Base-by-base conservation (phyloP, 768 basidiomycete species). In the Gymnopilus dilepis region DNA sequence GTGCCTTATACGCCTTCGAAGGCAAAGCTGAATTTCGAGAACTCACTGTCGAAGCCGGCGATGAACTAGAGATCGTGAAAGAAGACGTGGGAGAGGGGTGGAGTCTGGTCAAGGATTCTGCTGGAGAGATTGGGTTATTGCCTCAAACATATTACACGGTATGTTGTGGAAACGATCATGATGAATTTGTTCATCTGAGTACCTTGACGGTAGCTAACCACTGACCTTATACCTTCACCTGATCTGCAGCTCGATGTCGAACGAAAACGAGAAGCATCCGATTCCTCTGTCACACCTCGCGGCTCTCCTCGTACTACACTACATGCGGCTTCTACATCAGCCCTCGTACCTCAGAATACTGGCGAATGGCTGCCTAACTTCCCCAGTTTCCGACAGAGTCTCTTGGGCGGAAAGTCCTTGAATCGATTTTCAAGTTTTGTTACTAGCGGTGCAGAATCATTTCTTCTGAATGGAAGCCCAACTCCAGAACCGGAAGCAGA, bases 361-460 rank as follows among this genome's bases (percentile, higher is more conserved):
- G 90, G 89, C 12, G 91, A 92, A 72, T 90, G 89, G 79, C 71
- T 73, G 1, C 68, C 70, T 26, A 68, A 76, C 15, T 84, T 89
- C 64, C 89, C 90, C 1, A 90, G 84, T 71, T 89, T 92, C 67
- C 78, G 87, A 8, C 84, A 85, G 57, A 88, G 86, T 64, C 79
- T 94, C 0, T 83, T 94, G 0, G 87, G 90, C 30, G 91, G 92
- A 9, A 92, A 88, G 73, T 86, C 85, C 45, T 74, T 94, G 56
- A 93, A 94, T 72, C 83, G 92, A n/a, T 94, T 94, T 75, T 92
- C 91, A 0, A 88, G 82, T 58, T 94, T 94, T 71, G 92, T 94
- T 13, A 92, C 90, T 6, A 92, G 89, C 60, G 92, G 92, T 34
- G 92, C 92, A 9, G 92, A 94, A 72, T 88, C 88, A 54, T 94